These are phyloP conservation scores for Dipodascus albidus DNA, from an alignment of 805 yeast genomes.

Conservation along the genomic window DNA sequence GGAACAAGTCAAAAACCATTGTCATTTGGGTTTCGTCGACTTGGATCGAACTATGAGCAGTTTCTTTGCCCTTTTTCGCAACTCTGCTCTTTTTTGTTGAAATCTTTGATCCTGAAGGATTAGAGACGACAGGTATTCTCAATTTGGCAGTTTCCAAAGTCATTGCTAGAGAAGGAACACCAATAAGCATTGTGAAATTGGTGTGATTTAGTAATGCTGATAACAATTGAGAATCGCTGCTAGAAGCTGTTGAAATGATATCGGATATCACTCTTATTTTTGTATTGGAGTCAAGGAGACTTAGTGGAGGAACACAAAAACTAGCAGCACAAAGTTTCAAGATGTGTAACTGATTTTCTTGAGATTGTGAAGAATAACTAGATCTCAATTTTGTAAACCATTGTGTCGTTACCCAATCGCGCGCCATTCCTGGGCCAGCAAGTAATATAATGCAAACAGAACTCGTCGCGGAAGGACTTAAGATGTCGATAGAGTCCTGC, in stretches of 20 bases:
- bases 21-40: slow-evolving; percentile 25
- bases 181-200: neutral
- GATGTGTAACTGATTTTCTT: neutral
- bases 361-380: neutral
- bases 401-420: slow-evolving; percentile 6
- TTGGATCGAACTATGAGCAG: slow-evolving; percentile 1
- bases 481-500: neutral
- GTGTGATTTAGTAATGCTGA: neutral
- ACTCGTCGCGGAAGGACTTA: neutral
- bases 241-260: slow-evolving; percentile 3
- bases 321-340: neutral
- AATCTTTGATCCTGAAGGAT: neutral
- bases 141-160: slow-evolving; percentile 10
- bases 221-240: neutral
- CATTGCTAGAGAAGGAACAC: slow-evolving; percentile 6
- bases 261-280: slow-evolving; percentile 4
- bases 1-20: slow-evolving; percentile 50
- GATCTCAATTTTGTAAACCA: slow-evolving; percentile 8
- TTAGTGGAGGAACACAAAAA: neutral
- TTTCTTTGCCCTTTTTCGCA: neutral
- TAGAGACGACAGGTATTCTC: neutral
- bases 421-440: slow-evolving; percentile 2
- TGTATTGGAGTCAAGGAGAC: slow-evolving; percentile 4
- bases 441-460: slow-evolving; percentile 7
- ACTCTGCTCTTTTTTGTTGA: neutral